Conservation (phyloP, 495 filamentous ascomycete genomes). For the Neurospora sp. region DNA sequence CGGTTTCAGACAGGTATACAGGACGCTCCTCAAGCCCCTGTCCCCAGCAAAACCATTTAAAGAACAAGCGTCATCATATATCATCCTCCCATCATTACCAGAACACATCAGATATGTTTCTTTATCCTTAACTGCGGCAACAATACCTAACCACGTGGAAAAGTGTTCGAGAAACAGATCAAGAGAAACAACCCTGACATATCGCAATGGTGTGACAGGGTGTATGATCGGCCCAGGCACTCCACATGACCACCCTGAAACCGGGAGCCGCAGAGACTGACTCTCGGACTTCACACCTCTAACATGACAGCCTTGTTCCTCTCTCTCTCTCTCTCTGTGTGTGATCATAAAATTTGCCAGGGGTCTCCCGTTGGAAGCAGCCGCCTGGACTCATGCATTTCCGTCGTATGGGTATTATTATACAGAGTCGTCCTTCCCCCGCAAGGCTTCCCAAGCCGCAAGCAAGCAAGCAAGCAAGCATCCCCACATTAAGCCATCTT, state of each 20-base stretch:
- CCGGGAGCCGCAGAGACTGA: background rate
- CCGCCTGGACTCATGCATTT: conserved; percentile 2
- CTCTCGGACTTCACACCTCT: background rate
- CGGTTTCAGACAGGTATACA: background rate
- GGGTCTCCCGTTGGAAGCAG: background rate
- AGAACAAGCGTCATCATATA: background rate
- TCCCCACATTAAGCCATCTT: conserved; percentile 44
- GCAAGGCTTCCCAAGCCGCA: conserved; percentile 2
- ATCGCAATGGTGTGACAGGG: background rate
- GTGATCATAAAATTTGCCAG: background rate
- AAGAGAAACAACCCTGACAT: background rate
- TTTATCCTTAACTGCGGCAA: background rate
- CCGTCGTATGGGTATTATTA: conserved; percentile 15
- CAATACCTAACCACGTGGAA: background rate
- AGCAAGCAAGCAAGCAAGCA: background rate
- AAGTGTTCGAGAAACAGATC: background rate
- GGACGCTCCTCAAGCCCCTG: background rate
- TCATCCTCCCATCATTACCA: background rate
- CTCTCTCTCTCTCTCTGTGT: background rate
- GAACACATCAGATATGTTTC: background rate
- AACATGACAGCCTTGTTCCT: background rate
- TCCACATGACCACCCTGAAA: background rate
- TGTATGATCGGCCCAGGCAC: background rate
- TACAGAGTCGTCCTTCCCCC: conserved; percentile 15
- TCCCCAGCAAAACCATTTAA: background rate